These are phyloP conservation scores for Sclerotinia trifoliorum DNA, from an alignment of 2,329 filamentous ascomycete genomes.

Conservation along the genomic window DNA sequence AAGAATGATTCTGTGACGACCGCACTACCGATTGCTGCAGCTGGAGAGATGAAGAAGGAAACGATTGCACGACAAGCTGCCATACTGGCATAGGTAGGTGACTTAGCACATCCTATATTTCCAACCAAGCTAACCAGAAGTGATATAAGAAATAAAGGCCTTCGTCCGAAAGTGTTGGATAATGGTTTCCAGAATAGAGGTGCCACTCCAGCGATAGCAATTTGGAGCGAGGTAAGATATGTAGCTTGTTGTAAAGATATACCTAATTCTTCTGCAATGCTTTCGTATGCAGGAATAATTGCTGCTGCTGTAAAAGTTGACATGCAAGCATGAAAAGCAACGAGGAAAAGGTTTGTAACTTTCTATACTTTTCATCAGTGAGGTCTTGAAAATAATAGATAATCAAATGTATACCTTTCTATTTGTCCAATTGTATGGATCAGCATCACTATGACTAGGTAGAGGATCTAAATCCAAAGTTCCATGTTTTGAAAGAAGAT, in stretches of 20 bases:
- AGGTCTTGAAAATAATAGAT: neutral
- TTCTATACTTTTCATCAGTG: slow-evolving; percentile 41
- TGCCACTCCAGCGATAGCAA: slow-evolving; percentile 51
- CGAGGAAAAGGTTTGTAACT: slow-evolving; percentile 48
- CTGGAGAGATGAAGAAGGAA: slow-evolving; percentile 54
- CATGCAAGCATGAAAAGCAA: slow-evolving; percentile 53
- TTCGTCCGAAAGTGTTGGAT: slow-evolving; percentile 50
- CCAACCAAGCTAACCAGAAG: slow-evolving; percentile 46
- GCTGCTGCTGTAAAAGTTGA: slow-evolving; percentile 51
- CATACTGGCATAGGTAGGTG: slow-evolving; percentile 48
- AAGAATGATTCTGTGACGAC: slow-evolving; percentile 58
- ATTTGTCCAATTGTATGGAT: slow-evolving; percentile 54
- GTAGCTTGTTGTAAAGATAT: slow-evolving; percentile 46
- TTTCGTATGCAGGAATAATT: slow-evolving; percentile 51
- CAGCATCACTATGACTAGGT: slow-evolving; percentile 38
- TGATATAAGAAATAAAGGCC: slow-evolving; percentile 51
- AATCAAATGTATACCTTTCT: slow-evolving; percentile 45
- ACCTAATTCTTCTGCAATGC: slow-evolving; percentile 47
- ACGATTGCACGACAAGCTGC: slow-evolving; percentile 48
- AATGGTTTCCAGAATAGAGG: slow-evolving; percentile 54
- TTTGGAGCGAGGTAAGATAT: slow-evolving; percentile 52
- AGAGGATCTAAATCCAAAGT: slow-evolving; percentile 25
- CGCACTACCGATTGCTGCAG: slow-evolving; percentile 51
- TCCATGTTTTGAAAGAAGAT: slow-evolving; percentile 24
- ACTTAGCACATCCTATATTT: slow-evolving; percentile 53